Percentiles rank a stretch among this genome's conserved stretches.
Evolutionary conservation across 1,139 yeast species (phyloP).

Genomic region (Pichia sp.): DNA sequence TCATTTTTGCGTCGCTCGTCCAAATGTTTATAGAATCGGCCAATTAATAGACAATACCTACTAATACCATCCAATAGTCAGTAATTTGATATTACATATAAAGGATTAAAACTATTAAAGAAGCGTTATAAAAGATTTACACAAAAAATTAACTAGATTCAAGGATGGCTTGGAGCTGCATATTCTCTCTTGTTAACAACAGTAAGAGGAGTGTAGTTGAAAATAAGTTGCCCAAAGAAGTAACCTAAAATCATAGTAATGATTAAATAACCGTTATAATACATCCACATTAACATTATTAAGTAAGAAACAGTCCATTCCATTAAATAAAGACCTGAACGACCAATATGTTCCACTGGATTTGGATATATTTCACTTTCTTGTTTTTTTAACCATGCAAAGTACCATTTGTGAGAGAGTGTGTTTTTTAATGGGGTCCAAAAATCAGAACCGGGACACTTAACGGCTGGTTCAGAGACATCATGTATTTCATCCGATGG

Average conservation of each 20-base stretch:
- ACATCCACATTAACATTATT: slow-evolving; percentile 67
- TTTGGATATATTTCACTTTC: slow-evolving; percentile 31
- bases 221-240: slow-evolving; percentile 48
- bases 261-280: slow-evolving; percentile 62
- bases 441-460: slow-evolving; percentile 15
- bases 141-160: neutral
- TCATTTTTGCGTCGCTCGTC: neutral
- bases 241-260: slow-evolving; percentile 61
- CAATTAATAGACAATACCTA: too few species aligned
- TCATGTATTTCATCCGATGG: neutral
- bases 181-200: slow-evolving; percentile 5
- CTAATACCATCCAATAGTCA: too few species aligned
- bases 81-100: neutral
- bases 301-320: slow-evolving; percentile 61
- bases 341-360: slow-evolving; percentile 42
- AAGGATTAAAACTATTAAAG: neutral
- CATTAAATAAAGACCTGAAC: slow-evolving; percentile 43
- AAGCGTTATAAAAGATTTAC: neutral
- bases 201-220: slow-evolving; percentile 39
- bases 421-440: slow-evolving; percentile 30
- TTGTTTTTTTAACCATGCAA: slow-evolving; percentile 18
- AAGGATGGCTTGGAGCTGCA: slow-evolving; percentile 2
- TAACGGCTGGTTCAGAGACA: neutral
- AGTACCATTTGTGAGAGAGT: slow-evolving; percentile 39
- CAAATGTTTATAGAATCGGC: too few species aligned